These are phyloP conservation scores for Cercospora citrullina DNA, from an alignment of 2,329 filamentous ascomycete genomes.

Conservation along the genomic window DNA sequence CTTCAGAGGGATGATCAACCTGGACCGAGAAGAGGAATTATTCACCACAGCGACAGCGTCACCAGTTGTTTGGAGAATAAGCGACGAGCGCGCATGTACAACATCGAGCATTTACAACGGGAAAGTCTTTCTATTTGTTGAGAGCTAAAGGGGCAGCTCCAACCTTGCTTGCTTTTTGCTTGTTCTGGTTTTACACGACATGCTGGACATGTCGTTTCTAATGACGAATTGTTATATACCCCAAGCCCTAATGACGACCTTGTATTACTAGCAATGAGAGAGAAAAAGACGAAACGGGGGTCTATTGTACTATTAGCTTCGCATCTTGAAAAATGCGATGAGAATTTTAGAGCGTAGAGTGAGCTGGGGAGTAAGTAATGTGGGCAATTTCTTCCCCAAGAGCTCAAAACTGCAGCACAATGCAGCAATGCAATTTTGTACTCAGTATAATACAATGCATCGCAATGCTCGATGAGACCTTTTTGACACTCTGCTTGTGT, in stretches of 20 bases:
- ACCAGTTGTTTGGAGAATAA: constrained; percentile 3
- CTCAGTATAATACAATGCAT: background rate
- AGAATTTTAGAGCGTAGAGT: background rate
- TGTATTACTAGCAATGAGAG: constrained; percentile 15
- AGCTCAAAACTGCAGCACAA: background rate
- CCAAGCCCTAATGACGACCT: constrained; percentile 15
- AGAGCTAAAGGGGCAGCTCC: constrained; percentile 8
- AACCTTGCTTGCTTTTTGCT: background rate
- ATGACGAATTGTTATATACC: constrained; percentile 11
- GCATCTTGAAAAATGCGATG: background rate
- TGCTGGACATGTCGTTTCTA: constrained; percentile 16
- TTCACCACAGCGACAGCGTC: background rate
- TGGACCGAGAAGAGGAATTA: background rate
- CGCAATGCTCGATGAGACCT: background rate
- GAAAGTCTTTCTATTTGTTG: background rate
- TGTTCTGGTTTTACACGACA: constrained; percentile 5
- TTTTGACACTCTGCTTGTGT: background rate
- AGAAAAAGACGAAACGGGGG: background rate
- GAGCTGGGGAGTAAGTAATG: background rate
- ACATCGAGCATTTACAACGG: constrained; percentile 3
- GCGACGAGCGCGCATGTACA: background rate
- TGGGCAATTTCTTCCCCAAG: background rate
- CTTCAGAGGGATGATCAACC: background rate
- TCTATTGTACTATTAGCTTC: constrained; percentile 8
- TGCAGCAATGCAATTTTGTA: background rate